phyloP scores from a whole-genome alignment of 257 asterid species.

The Penstemon barbatus region DNA sequence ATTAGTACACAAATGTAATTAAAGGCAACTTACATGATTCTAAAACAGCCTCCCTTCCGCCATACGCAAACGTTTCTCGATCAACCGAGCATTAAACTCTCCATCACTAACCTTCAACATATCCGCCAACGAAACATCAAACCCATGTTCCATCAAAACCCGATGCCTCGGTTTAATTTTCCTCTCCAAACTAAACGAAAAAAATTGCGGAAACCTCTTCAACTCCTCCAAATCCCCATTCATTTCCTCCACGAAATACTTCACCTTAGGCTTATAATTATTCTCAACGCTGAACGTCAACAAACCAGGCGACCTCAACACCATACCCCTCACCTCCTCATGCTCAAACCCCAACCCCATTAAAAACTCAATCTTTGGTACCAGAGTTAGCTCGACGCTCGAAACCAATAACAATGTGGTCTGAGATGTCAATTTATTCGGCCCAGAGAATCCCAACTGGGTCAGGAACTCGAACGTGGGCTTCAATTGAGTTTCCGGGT shows the following conservation, averaged over 20 bases:
- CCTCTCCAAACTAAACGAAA: conserved; percentile 77
- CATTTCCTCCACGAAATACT: conserved; percentile 70
- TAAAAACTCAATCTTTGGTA: conserved; percentile 64
- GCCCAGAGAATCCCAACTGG: conserved; percentile 62
- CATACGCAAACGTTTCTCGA: conserved; percentile 54
- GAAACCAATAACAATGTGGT: conserved; percentile 76
- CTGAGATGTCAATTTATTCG: conserved; percentile 52
- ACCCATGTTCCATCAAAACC: conserved; percentile 58
- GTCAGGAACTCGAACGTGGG: conserved; percentile 63
- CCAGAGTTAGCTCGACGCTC: conserved; percentile 63
- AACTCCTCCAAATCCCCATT: conserved; percentile 64
- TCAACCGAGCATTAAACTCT: conserved; percentile 55
- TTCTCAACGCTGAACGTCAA: conserved; percentile 83
- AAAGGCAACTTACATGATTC: conserved; percentile 32
- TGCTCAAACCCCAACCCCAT: conserved; percentile 54
- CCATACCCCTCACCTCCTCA: conserved; percentile 66
- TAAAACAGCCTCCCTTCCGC: conserved; percentile 35
- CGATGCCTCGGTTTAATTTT: conserved; percentile 69
- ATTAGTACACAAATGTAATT: not conserved
- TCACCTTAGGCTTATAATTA: conserved; percentile 67
- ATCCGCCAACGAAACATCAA: conserved; percentile 48
- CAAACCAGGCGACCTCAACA: conserved; percentile 81
- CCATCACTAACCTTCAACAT: conserved; percentile 87
- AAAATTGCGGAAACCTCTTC: conserved; percentile 86
- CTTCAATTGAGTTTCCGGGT: conserved; percentile 51